Evolutionary conservation across 1,284 basidiomycete species (phyloP), one percentile per base, ranked within the genome.

Genomic region (Rugosomyces carneus): DNA sequence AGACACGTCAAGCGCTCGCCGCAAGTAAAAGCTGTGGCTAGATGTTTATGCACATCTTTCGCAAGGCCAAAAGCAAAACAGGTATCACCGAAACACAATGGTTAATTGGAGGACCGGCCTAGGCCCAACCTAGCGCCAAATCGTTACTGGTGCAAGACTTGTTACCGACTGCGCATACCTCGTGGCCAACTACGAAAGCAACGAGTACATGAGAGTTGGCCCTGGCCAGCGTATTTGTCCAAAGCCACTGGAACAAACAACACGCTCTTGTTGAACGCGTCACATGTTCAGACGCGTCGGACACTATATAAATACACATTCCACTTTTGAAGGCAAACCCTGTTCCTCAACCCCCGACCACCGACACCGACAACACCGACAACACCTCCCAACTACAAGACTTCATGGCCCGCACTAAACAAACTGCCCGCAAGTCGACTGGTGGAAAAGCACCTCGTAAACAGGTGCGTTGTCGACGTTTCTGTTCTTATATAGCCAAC

Each of bases 371-470:
- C 24, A 15, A 1, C 19, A 18, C 5, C 13, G 19, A n/a, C n/a
- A n/a, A n/a, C n/a, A n/a, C n/a, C n/a, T n/a, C n/a, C 1, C 11
- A 41, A 13, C 19, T 19, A 11, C 41, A 24, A 36, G 19, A n/a
- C 41, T 35, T 6, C 10, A 50, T 53, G 51, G 51, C 51, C 18
- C 51, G 51, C 16, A 53, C 51, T 3, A 53, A 53, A 27, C 51
- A 53, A 50, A 53, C 51, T 6, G 51, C 51, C 9, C 51, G 51
- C 43, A 53, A 53, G 38, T 53, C 51, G 1, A 53, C 51, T 5
- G 51, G 51, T 48, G 51, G 51, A 3, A 53, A 53, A 15, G 51
- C 51, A 18, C 51, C 51, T 24, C 51, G 51, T 37, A 53, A 53
- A 26, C 51, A 53, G 45, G 51, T 53, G 20, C 1, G 40, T 44